A percentile compares a stretch with the other conserved stretches of the same genome.
phyloP scores from a whole-genome alignment of 371 early-diverging fungal species.

The Dinochytrium kinnereticum region DNA sequence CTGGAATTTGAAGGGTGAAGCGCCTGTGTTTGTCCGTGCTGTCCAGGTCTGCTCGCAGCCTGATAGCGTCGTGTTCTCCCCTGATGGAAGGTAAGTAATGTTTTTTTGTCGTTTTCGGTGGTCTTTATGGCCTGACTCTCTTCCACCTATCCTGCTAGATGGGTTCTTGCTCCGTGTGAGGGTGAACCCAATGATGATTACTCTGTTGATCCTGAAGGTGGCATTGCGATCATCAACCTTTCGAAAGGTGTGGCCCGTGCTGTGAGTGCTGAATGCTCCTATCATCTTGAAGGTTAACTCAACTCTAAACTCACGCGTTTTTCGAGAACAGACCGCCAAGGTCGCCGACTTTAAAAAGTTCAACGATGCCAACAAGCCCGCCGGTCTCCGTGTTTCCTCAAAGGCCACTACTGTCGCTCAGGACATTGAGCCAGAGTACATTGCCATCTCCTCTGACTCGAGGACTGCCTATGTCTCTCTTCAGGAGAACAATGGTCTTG shows the following conservation, averaged over 20 bases:
- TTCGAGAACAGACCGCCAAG: background rate
- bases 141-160: background rate
- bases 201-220: conserved; percentile 13
- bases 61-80: conserved; percentile 11
- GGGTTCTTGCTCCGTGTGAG: conserved; percentile 12
- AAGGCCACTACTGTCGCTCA: conserved; percentile 12
- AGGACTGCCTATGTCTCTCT: conserved; percentile 15
- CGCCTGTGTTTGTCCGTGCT: background rate
- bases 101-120: too few relatives aligned
- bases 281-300: background rate
- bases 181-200: conserved; percentile 19
- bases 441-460: conserved; percentile 14
- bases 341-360: conserved; percentile 5
- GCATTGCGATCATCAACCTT: conserved; percentile 6
- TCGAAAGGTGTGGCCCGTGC: background rate
- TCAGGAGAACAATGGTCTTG: conserved; percentile 19
- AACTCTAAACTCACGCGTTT: background rate
- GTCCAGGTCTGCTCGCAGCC: conserved; percentile 16
- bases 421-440: conserved; percentile 23
- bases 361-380: conserved; percentile 16
- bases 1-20: background rate
- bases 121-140: too few relatives aligned
- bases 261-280: background rate
- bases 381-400: conserved; percentile 5
- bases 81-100: conserved; percentile 14